Percentiles rank a stretch among this genome's conserved stretches.
phyloP scores from a whole-genome alignment of 805 yeast genomes.

The Saccharomycopsis babjevae region DNA sequence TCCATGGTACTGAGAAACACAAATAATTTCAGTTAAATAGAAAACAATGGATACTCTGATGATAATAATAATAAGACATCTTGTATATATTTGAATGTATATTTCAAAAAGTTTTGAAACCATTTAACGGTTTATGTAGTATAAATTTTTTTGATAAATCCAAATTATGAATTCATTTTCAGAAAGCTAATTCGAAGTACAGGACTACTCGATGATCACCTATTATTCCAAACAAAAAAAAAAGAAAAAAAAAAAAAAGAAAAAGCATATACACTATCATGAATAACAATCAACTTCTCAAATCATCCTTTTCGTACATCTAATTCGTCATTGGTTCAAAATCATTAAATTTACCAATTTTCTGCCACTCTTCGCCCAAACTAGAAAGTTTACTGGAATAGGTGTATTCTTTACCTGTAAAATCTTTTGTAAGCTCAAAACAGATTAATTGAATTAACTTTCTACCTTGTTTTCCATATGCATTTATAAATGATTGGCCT shows the following conservation, averaged over 20 bases:
- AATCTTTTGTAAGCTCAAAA: slow-evolving; percentile 42
- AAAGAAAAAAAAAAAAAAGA: not conserved
- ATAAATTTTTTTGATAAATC: no score
- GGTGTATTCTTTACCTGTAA: slow-evolving; percentile 45
- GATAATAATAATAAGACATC: not conserved
- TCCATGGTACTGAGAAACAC: slow-evolving; percentile 41
- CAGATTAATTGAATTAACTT: slow-evolving; percentile 47
- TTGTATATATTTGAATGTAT: not conserved
- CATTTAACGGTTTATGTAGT: no score
- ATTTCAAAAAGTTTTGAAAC: no score
- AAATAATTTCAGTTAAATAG: not conserved
- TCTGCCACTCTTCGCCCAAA: slow-evolving; percentile 70
- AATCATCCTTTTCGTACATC: not conserved
- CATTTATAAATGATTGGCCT: slow-evolving; percentile 41
- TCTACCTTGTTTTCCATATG: slow-evolving; percentile 59
- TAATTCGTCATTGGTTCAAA: slow-evolving; percentile 10
- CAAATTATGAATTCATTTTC: no score
- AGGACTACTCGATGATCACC: no score
- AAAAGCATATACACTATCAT: not conserved
- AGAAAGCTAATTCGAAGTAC: no score
- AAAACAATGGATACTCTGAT: not conserved
- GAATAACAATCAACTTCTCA: not conserved
- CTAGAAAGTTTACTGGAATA: slow-evolving; percentile 73
- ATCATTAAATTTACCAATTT: slow-evolving; percentile 32
- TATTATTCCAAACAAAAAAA: no score